Conservation (phyloP, 202 grass and related monocot genomes). For the Miscanthus sacchariflorus region DNA sequence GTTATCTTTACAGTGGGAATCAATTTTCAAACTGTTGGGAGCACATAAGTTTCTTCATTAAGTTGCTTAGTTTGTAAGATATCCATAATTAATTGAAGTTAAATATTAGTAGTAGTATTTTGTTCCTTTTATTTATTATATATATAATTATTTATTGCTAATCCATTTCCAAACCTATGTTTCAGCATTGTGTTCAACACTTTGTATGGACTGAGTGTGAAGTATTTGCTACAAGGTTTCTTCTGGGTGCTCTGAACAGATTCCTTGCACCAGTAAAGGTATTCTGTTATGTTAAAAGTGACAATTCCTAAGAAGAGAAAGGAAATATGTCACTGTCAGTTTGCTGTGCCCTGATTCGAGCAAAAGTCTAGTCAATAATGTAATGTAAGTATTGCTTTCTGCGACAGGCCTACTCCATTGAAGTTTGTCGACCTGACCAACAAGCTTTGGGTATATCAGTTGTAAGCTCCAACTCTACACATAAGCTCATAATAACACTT, state of each 20-base stretch:
- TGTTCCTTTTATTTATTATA: too few species aligned
- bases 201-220: slow-evolving; percentile 81
- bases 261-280: slow-evolving; percentile 81
- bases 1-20: too few species aligned
- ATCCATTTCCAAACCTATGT: slow-evolving; percentile 1
- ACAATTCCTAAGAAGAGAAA: neutral
- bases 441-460: slow-evolving; percentile 68
- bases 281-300: neutral
- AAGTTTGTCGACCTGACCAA: slow-evolving; percentile 77
- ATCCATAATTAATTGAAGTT: too few species aligned
- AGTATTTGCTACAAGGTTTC: slow-evolving; percentile 76
- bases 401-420: slow-evolving; percentile 75
- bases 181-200: slow-evolving; percentile 86
- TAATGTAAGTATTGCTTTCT: neutral
- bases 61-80: too few species aligned
- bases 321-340: neutral
- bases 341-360: neutral
- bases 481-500: neutral
- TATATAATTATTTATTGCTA: too few species aligned
- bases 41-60: too few species aligned
- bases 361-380: neutral
- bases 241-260: slow-evolving; percentile 83
- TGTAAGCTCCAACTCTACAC: slow-evolving; percentile 43
- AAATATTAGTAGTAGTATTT: too few species aligned
- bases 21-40: too few species aligned